Conservation (phyloP, 192 early-diverging fungal species). For the Coemansia sp. region DNA sequence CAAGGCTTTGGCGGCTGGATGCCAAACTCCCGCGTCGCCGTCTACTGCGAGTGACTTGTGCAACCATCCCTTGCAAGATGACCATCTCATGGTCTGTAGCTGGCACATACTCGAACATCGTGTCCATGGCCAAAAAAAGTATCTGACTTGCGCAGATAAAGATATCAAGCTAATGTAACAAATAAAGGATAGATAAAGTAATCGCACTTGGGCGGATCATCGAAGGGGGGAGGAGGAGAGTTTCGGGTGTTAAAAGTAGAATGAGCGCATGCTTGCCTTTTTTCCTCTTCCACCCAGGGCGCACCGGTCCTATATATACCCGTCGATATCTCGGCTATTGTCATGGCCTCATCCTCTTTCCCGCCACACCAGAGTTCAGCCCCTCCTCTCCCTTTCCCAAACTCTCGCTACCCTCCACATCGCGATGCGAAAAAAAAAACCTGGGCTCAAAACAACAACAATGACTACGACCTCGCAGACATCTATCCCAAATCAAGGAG, state of each 20-base stretch:
- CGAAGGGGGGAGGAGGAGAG: background rate
- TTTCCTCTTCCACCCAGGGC: background rate
- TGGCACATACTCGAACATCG: constrained; percentile 23
- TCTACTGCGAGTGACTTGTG: constrained; percentile 35
- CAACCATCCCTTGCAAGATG: constrained; percentile 44
- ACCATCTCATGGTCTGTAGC: constrained; percentile 46
- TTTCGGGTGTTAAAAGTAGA: background rate
- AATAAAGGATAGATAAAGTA: background rate
- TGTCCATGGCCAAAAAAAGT: background rate
- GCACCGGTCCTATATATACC: background rate
- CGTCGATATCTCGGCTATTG: background rate
- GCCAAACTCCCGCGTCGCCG: constrained; percentile 23
- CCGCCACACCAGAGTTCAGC: constrained; percentile 9
- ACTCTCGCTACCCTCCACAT: constrained; percentile 11
- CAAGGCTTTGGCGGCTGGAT: background rate
- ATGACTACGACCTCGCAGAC: background rate
- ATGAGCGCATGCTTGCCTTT: background rate
- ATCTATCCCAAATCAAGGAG: constrained; percentile 7
- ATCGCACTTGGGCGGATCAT: background rate
- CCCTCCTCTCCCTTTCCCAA: constrained; percentile 1
- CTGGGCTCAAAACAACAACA: constrained; percentile 9
- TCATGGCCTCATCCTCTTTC: background rate
- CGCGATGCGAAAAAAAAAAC: background rate
- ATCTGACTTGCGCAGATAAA: background rate
- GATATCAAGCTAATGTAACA: background rate